These are phyloP conservation scores for Carnegiea gigantea DNA, from an alignment of 179 eudicot genomes.

Conservation along the genomic window DNA sequence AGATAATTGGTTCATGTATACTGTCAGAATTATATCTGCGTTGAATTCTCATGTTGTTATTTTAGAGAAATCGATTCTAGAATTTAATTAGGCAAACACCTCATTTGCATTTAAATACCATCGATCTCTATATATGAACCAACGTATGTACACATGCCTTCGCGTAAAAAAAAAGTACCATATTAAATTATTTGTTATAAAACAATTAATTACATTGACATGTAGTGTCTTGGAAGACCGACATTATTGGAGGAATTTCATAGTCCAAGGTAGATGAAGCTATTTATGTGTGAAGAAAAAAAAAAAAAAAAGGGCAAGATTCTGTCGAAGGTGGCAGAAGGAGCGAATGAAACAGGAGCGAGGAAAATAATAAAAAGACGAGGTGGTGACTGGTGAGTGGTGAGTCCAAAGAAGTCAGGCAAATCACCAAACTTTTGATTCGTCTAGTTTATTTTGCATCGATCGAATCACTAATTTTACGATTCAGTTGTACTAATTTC, in stretches of 20 bases:
- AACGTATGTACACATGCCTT: no score
- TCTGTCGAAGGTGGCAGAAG: slow-evolving; percentile 12
- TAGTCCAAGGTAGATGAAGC: slow-evolving; percentile 10
- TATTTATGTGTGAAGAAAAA: neutral
- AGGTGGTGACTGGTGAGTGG: slow-evolving; percentile 8
- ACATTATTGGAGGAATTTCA: neutral
- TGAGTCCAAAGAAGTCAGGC: slow-evolving; percentile 35
- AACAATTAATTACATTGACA: neutral
- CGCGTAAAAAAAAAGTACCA: neutral
- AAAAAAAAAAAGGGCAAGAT: neutral
- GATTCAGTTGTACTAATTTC: neutral
- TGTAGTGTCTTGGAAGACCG: neutral
- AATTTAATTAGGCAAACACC: no score
- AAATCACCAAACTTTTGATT: slow-evolving; percentile 31
- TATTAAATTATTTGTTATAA: neutral
- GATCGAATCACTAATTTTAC: slow-evolving; percentile 16
- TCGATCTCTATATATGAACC: no score
- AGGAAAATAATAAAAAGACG: slow-evolving; percentile 4
- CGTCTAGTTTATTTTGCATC: slow-evolving; percentile 8
- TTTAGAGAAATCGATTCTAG: no score
- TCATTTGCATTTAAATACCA: no score
- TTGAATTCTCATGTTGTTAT: no score
- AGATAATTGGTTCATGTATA: no score
- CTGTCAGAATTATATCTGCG: no score
- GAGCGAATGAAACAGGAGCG: neutral